Percentiles rank a stretch among this genome's conserved stretches.
Conservation (phyloP, 257 asterid species). For the Solanum okadae region DNA sequence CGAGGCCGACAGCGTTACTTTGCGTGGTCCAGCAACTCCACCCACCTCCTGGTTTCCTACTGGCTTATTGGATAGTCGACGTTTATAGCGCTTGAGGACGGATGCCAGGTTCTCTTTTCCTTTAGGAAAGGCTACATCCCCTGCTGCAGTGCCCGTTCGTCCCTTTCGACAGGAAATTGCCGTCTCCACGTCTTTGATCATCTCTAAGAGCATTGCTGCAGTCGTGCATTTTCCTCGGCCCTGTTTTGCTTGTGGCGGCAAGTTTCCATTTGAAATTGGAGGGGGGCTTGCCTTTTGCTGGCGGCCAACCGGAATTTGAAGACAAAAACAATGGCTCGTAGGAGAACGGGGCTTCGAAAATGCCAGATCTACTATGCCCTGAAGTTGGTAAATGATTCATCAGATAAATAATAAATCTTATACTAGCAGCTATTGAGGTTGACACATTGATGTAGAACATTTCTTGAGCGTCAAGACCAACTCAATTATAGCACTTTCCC, state of each 20-base stretch:
- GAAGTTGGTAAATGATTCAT: conserved; percentile 7
- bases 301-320: conserved; percentile 64
- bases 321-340: conserved; percentile 78
- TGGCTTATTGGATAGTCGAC: conserved; percentile 65
- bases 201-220: conserved; percentile 58
- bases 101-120: conserved; percentile 89
- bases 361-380: conserved; percentile 84
- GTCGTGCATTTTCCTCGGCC: conserved; percentile 78
- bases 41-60: conserved; percentile 26
- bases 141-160: conserved; percentile 95
- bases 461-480: not conserved
- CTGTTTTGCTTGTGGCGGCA: conserved; percentile 42
- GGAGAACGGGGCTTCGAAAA: conserved; percentile 69
- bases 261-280: conserved; percentile 37
- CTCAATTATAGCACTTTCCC: not conserved
- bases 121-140: conserved; percentile 97
- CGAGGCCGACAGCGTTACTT: conserved; percentile 14
- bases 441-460: not conserved
- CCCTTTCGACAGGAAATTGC: conserved; percentile 95
- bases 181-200: conserved; percentile 62
- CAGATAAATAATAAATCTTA: not conserved
- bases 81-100: conserved; percentile 86
- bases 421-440: not conserved
- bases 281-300: conserved; percentile 45
- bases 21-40: conserved; percentile 20